A percentile compares a stretch with the other conserved stretches of the same genome.
phyloP scores from a whole-genome alignment of 176 grass and related monocot species.

The Hsuehochloa calcarea region DNA sequence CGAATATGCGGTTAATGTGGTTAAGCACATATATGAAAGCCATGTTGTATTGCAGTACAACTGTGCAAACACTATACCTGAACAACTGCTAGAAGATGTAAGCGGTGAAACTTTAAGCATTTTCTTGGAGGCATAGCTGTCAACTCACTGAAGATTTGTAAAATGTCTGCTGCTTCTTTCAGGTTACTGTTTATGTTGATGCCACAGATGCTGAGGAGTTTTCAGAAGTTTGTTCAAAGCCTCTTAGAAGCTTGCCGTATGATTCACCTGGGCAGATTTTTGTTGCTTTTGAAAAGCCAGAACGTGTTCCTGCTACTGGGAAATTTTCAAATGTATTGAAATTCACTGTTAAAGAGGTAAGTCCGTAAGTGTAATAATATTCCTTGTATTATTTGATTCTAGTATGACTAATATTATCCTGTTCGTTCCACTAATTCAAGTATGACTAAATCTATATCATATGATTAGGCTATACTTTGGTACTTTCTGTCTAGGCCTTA shows the following conservation, averaged over 20 bases:
- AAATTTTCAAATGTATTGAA: slow-evolving; percentile 84
- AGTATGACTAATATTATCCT: background rate
- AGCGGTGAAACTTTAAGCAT: slow-evolving; percentile 21
- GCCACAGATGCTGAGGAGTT: slow-evolving; percentile 83
- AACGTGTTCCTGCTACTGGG: slow-evolving; percentile 64
- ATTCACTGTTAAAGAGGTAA: slow-evolving; percentile 92
- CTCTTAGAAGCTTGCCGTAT: slow-evolving; percentile 71
- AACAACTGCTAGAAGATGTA: slow-evolving; percentile 91
- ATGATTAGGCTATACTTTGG: background rate
- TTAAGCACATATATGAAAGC: slow-evolving; percentile 84
- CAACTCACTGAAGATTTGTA: slow-evolving; percentile 5
- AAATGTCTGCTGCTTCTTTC: slow-evolving; percentile 37
- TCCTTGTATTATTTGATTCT: background rate
- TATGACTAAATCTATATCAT: slow-evolving; percentile 18
- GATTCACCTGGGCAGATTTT: slow-evolving; percentile 84
- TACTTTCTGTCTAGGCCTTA: background rate
- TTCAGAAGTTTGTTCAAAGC: slow-evolving; percentile 67
- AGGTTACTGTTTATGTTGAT: slow-evolving; percentile 89
- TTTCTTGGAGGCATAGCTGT: slow-evolving; percentile 23
- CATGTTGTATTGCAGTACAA: slow-evolving; percentile 93
- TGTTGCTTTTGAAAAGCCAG: slow-evolving; percentile 92
- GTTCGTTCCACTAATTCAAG: slow-evolving; percentile 16
- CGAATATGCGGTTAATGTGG: slow-evolving; percentile 86
- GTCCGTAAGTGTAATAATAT: slow-evolving; percentile 34
- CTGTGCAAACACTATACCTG: slow-evolving; percentile 88